Evolutionary conservation across 805 yeast genomes (phyloP).

Genomic region (Saturnispora zaruensis): DNA sequence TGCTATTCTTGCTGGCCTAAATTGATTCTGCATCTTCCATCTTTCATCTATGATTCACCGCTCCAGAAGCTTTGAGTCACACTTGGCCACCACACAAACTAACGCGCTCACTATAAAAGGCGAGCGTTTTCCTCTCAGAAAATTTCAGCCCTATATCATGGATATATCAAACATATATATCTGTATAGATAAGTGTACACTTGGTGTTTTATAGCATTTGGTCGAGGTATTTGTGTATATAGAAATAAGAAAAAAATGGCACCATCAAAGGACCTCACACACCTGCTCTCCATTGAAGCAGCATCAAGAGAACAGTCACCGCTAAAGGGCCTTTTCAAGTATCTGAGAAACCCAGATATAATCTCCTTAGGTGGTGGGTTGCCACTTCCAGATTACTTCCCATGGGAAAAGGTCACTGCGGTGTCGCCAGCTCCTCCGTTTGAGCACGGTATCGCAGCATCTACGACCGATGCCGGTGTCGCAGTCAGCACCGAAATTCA

Average conservation of each 20-base stretch:
- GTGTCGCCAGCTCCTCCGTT: conserved; percentile 78
- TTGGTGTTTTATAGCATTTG: background rate
- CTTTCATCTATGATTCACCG: background rate
- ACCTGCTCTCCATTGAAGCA: conserved; percentile 72
- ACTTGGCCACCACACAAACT: background rate
- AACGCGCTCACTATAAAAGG: background rate
- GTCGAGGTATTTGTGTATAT: background rate
- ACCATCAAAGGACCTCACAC: conserved; percentile 58
- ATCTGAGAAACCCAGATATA: conserved; percentile 63
- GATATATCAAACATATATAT: background rate
- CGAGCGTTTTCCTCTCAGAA: background rate
- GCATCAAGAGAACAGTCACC: conserved; percentile 68
- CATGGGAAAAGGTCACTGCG: conserved; percentile 69
- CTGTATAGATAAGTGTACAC: background rate
- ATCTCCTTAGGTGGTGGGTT: conserved; percentile 93
- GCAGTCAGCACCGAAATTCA: conserved; percentile 30
- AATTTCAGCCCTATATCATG: no score
- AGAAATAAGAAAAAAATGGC: conserved; percentile 3
- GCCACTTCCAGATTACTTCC: conserved; percentile 86
- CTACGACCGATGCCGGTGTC: conserved; percentile 34
- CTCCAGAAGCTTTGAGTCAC: background rate
- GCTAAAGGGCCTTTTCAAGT: conserved; percentile 76
- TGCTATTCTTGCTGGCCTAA: no score
- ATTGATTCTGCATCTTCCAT: no score
- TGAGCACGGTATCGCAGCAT: conserved; percentile 65